Base-by-base conservation (phyloP, 495 filamentous ascomycete genomes). In the Neurospora sublineolata region DNA sequence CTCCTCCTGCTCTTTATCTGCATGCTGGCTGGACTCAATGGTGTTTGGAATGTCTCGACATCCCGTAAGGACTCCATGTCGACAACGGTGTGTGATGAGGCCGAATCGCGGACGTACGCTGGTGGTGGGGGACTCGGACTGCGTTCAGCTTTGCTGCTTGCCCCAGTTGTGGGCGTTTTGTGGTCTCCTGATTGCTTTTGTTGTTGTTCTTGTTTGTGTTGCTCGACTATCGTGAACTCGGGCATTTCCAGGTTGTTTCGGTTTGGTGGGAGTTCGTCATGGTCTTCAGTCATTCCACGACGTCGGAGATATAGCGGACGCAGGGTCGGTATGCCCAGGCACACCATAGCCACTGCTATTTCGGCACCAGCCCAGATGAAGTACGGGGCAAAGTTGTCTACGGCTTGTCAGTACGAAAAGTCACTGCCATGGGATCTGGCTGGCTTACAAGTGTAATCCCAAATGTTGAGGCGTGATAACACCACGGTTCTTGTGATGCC, bases 311-410 rank as follows among this genome's bases (percentile, higher is more conserved):
- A 82, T 14, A 82, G 52, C 10, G 81, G 81, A 27, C 81, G 74
- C 5, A 82, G 73, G 10, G 81, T 80, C 11, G 81, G 81, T 20
- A 82, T 78, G 4, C 80, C 81, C 16, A 82, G 75, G 73, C 81
- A 82, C 3, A 82, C 72, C 79, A 82, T 79, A 6, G 80, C 77
- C 2, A 82, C 81, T 18, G 80, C 77, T 20, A 82, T 82, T 44
- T 82, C 81, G 20, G 81, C 81, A 37, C 78, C 80, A 1, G 81
- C 79, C 81, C 81, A 82, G 38, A 80, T 75, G 64, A 81, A 82
- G 67, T 82, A 82, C 2, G 75, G 75, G 0, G 81, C 80, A 67
- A 82, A 82, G 72, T 82, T 81, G 60, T 82, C 36, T 3, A 33
- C 36, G 0, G 10, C 20, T 18, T 67, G 67, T 72, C 37, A 72